Evolutionary conservation across 306 rosid species (phyloP).

Genomic region (Malus sylvestris): DNA sequence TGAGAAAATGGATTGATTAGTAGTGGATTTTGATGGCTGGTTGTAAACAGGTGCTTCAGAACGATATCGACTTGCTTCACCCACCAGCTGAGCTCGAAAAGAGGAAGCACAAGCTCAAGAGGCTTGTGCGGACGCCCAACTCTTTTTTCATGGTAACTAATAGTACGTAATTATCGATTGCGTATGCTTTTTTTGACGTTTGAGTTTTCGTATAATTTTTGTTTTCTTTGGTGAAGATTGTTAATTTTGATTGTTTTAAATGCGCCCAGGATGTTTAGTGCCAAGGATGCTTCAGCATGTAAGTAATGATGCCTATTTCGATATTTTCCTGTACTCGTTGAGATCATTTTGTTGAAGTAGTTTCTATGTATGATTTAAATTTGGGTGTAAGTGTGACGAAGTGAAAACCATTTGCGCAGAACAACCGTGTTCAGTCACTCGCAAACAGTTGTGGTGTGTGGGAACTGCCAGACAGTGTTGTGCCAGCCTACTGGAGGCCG

Average conservation of each 20-base stretch:
- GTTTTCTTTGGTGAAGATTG: too few species aligned
- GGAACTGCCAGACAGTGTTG: slow-evolving; percentile 44
- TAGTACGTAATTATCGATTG: not conserved
- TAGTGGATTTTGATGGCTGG: not conserved
- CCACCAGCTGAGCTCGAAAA: slow-evolving; percentile 60
- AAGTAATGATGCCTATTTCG: not conserved
- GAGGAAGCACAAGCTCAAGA: slow-evolving; percentile 61
- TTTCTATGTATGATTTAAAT: not conserved
- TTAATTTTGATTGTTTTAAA: not conserved
- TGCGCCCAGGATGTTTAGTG: slow-evolving; percentile 38
- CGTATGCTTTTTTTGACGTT: not conserved
- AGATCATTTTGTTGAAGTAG: not conserved
- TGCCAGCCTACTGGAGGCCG: slow-evolving; percentile 52
- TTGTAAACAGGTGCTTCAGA: slow-evolving; percentile 42
- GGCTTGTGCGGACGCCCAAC: slow-evolving; percentile 51
- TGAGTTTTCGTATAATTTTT: not conserved
- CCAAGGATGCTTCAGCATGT: slow-evolving; percentile 57
- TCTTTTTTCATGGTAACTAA: slow-evolving; percentile 49
- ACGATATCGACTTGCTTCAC: slow-evolving; percentile 47
- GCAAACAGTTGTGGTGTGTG: slow-evolving; percentile 47
- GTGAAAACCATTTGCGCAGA: slow-evolving; percentile 5
- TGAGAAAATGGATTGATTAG: not conserved
- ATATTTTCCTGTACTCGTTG: not conserved
- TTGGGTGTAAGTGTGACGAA: not conserved
- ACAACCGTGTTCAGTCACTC: slow-evolving; percentile 46